Evolutionary conservation across 2,329 filamentous ascomycete species (phyloP), one percentile per base, ranked within the genome.

Genomic region (Lithohypha guttulata): DNA sequence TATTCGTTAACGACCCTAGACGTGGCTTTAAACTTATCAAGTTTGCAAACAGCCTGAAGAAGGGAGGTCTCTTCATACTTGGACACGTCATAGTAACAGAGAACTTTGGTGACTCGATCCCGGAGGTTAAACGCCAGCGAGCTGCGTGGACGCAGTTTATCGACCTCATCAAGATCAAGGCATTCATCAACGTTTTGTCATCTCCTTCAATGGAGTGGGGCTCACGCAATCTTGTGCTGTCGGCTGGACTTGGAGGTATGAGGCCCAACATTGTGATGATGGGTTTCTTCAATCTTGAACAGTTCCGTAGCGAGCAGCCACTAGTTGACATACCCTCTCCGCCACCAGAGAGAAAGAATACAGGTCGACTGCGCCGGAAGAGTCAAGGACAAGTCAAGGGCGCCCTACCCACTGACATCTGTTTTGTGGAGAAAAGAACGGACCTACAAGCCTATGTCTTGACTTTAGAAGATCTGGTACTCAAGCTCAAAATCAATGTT

Each of bases 1-100:
- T 93, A 0, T 73, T 93, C 38, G 76, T 91, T 47, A 91, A 89
- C 54, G 76, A 91, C 51, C 81, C 84, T 3, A 72, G 85, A n/a
- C 73, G 72, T 4, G 83, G 91, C 55, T 85, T 82, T 38, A 79
- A 83, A 28, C 70, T 93, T 27, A 89, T 93, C 2, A 83, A 87
- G 43, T 93, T 93, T 51, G 93, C 85, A 61, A 93, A 93, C 57
- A 86, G 84, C 0, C 64, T 93, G 56, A 93, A 93, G 57, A 93
- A 93, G 53, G 86, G 85, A 0, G 79, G 77, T 0, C 59, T 93
- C 1, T 93, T 91, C 56, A 82, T 93, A 7, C 68, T 93, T 1
- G 85, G 84, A 0, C 85, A 93, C 59, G 83, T 93, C 29, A 86
- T 93, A 43, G 84, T 93, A 2, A 85, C 83, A 0, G 73, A 84